Conservation (phyloP, 192 early-diverging fungal genomes). For the Coemansia sp. region DNA sequence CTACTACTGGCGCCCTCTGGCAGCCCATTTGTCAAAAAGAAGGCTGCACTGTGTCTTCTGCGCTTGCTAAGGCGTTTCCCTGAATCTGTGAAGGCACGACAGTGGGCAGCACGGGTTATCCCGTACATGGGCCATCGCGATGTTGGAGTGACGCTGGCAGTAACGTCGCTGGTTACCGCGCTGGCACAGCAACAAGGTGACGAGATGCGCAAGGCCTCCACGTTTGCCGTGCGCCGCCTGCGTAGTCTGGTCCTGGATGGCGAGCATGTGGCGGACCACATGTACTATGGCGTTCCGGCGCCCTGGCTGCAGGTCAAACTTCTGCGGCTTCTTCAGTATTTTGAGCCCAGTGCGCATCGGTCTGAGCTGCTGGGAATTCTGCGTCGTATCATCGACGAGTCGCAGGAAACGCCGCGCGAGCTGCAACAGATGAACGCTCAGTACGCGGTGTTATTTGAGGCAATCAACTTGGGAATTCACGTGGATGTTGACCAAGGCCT, state of each 20-base stretch:
- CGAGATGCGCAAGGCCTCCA: constrained; percentile 66
- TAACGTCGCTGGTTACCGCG: constrained; percentile 83
- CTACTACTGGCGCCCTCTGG: constrained; percentile 81
- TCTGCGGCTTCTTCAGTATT: constrained; percentile 92
- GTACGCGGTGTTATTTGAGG: constrained; percentile 96
- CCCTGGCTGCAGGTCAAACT: constrained; percentile 99
- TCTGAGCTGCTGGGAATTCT: constrained; percentile 70
- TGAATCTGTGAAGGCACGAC: constrained; percentile 78
- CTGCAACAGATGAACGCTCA: constrained; percentile 98
- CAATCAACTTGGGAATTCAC: constrained; percentile 93
- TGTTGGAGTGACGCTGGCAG: constrained; percentile 81
- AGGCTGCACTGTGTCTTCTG: constrained; percentile 91
- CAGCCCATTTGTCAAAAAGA: constrained; percentile 92
- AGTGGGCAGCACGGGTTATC: constrained; percentile 85
- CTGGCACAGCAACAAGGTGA: constrained; percentile 90
- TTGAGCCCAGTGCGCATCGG: constrained; percentile 63
- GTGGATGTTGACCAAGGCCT: constrained; percentile 85
- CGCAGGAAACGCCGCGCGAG: constrained; percentile 90
- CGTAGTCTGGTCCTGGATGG: constrained; percentile 84
- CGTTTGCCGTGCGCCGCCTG: constrained; percentile 77
- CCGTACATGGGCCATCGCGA: constrained; percentile 86
- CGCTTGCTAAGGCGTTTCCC: constrained; percentile 86
- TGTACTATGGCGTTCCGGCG: constrained; percentile 97
- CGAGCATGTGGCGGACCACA: constrained; percentile 80
- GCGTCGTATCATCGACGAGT: constrained; percentile 78